phyloP scores from a whole-genome alignment of 2,329 filamentous ascomycete genomes.

The Daldinia sp. region DNA sequence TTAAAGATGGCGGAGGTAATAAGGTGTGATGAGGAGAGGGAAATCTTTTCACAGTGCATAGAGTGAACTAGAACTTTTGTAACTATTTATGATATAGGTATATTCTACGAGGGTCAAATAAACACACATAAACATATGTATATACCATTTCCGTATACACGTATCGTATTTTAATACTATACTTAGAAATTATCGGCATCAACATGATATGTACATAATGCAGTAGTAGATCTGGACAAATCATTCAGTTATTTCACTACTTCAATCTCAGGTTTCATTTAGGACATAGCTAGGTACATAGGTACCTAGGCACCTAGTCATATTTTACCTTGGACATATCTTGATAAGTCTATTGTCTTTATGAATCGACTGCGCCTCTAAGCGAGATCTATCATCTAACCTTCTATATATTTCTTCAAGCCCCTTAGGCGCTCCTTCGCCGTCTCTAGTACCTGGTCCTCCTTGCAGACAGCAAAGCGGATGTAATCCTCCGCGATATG shows the following conservation, averaged over 20 bases:
- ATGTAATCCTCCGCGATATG: conserved; percentile 93
- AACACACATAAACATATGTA: neutral
- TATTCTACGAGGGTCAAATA: neutral
- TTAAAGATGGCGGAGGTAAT: neutral
- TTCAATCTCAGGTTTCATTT: neutral
- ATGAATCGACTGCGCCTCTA: neutral
- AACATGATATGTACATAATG: neutral
- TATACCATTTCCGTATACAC: neutral
- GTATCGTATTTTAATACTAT: no score
- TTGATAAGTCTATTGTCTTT: conserved; percentile 14
- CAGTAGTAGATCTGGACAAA: neutral
- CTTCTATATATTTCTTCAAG: conserved; percentile 76
- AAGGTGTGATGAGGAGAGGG: neutral
- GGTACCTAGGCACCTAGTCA: neutral
- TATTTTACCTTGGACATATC: neutral
- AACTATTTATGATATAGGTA: neutral
- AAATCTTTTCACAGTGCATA: neutral
- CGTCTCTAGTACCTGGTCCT: conserved; percentile 83
- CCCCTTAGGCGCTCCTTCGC: conserved; percentile 81
- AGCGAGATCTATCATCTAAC: conserved; percentile 5
- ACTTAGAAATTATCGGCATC: no score
- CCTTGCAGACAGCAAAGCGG: conserved; percentile 95
- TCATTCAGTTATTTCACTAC: neutral
- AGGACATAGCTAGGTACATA: neutral
- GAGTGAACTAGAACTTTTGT: neutral